These are phyloP conservation scores for Coccomyxa sp. DNA, from an alignment of 139 green algal species.

Conservation along the genomic window DNA sequence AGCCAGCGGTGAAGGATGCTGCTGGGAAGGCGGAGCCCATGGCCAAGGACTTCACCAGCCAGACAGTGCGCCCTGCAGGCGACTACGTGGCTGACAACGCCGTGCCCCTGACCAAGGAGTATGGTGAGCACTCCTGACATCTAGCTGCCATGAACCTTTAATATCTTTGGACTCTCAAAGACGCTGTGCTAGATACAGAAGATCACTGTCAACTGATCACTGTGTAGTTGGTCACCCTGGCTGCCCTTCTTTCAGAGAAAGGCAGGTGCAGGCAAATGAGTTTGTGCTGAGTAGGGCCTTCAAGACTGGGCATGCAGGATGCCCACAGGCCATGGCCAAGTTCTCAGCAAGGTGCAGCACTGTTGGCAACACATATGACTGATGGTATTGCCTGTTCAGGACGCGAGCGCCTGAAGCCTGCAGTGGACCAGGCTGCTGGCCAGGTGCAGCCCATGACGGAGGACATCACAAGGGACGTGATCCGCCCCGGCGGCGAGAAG, in stretches of 20 bases:
- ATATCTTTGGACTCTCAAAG: no score
- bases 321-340: not conserved
- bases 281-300: no score
- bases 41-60: constrained; percentile 3
- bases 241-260: no score
- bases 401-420: constrained; percentile 4
- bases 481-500: not conserved
- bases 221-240: no score
- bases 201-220: no score
- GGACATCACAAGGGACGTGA: constrained; percentile 5
- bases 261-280: no score
- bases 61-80: constrained; percentile 8
- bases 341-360: not conserved
- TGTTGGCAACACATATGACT: not conserved
- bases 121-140: not conserved
- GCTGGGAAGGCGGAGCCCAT: not conserved
- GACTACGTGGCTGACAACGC: constrained; percentile 9
- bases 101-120: constrained; percentile 12
- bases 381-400: not conserved
- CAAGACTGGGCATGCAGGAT: not conserved
- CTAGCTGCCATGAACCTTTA: not conserved
- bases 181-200: no score
- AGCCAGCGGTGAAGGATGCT: not conserved
- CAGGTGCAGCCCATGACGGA: constrained; percentile 12
- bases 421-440: constrained; percentile 1